A percentile compares a stretch with the other conserved stretches of the same genome.
Conservation (phyloP, 352 stramenopile genomes). For the Globisporangium cystogenes region DNA sequence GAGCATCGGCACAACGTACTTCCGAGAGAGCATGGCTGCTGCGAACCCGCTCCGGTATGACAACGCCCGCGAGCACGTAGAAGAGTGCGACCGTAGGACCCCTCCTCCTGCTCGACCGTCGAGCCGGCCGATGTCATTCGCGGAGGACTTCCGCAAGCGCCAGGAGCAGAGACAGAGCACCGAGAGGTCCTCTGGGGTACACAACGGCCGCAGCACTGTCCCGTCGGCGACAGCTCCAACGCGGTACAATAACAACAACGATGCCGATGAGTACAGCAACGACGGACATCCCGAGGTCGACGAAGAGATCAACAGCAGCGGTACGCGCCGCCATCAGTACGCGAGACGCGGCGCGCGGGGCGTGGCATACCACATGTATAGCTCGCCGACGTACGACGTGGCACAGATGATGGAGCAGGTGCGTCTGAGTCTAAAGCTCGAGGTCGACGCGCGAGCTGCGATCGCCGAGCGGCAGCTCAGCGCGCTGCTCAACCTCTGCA, state of each 20-base stretch:
- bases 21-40: constrained; percentile 29
- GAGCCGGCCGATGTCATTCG: constrained; percentile 18
- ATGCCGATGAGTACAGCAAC: constrained; percentile 14
- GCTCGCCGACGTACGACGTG: constrained; percentile 70
- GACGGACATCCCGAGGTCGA: constrained; percentile 6
- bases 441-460: constrained; percentile 70
- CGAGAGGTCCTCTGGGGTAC: background rate
- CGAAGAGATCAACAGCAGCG: constrained; percentile 18
- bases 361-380: constrained; percentile 42
- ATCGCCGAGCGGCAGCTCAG: constrained; percentile 79
- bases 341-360: background rate
- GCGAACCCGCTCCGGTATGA: constrained; percentile 13
- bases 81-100: background rate
- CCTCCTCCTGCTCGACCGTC: constrained; percentile 10
- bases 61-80: background rate
- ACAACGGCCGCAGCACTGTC: background rate
- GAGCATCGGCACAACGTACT: constrained; percentile 28
- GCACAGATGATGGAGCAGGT: constrained; percentile 85
- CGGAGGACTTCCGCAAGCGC: constrained; percentile 45
- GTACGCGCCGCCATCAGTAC: background rate
- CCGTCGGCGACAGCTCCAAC: background rate
- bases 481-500: constrained; percentile 64
- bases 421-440: constrained; percentile 72
- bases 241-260: constrained; percentile 10
- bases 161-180: constrained; percentile 33